These are phyloP conservation scores for Stephania cephalantha DNA, from an alignment of 164 flowering plant genomes.

Conservation along the genomic window DNA sequence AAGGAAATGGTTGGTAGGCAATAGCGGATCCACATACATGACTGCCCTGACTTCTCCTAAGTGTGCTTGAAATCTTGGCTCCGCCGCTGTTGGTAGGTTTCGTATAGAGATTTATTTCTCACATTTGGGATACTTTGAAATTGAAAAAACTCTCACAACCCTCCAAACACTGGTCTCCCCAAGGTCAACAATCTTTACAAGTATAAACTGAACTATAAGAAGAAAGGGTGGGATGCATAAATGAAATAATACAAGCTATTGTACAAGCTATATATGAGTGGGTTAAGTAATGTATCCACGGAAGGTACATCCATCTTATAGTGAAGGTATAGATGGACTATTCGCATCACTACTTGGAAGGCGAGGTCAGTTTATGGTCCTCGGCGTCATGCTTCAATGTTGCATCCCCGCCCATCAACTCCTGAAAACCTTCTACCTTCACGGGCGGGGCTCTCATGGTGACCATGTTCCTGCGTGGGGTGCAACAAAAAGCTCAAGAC, in stretches of 20 bases:
- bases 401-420: constrained; percentile 94
- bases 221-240: not conserved
- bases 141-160: too few species aligned
- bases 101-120: too few species aligned
- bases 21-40: too few species aligned
- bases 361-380: constrained; percentile 67
- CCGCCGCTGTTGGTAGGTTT: too few species aligned
- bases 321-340: not conserved
- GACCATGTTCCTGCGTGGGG: constrained; percentile 47
- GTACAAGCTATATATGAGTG: not conserved
- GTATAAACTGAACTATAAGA: not conserved
- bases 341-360: constrained; percentile 35
- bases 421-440: constrained; percentile 97
- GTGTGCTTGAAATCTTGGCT: too few species aligned
- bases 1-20: too few species aligned
- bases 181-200: not conserved
- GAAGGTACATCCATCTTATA: not conserved
- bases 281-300: not conserved
- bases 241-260: not conserved
- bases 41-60: too few species aligned
- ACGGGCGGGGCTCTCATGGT: constrained; percentile 82
- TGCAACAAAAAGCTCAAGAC: not conserved
- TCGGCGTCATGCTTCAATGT: constrained; percentile 75
- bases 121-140: too few species aligned
- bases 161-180: not conserved